Conservation (phyloP, 768 basidiomycete genomes). For the Vishniacozyma victoriae region DNA sequence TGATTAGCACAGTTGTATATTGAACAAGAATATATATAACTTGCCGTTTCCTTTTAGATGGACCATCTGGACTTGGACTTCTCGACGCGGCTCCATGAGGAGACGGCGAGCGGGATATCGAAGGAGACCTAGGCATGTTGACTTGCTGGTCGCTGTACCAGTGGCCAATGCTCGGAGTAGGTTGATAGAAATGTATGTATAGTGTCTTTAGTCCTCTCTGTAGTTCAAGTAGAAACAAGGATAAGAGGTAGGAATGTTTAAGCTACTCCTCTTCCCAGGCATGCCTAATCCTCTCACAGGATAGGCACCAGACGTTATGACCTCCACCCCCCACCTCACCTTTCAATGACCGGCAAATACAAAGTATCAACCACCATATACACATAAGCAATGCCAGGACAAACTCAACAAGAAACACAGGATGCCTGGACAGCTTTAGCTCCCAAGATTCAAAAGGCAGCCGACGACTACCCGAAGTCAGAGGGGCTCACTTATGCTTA, state of each 20-base stretch:
- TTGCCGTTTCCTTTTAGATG: conserved; percentile 27
- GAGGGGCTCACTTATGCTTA: conserved; percentile 66
- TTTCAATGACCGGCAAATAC: background rate
- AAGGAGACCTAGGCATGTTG: conserved; percentile 23
- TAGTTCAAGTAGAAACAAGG: too few relatives aligned
- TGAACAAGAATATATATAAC: background rate
- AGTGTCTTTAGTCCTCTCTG: too few relatives aligned
- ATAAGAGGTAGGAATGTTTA: too few relatives aligned
- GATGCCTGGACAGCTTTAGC: conserved; percentile 23
- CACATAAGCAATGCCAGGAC: conserved; percentile 7
- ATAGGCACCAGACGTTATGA: background rate
- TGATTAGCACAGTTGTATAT: conserved; percentile 1
- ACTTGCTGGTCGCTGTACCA: background rate
- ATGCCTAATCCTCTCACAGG: background rate
- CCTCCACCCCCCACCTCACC: background rate
- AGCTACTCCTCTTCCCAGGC: background rate
- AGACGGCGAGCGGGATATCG: conserved; percentile 13
- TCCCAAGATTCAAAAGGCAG: too few relatives aligned
- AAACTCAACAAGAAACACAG: conserved; percentile 29
- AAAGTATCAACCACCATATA: background rate
- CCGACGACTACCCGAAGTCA: conserved; percentile 61
- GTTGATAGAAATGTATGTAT: too few relatives aligned
- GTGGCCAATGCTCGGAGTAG: too few relatives aligned
- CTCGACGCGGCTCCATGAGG: conserved; percentile 6
- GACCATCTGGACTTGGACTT: conserved; percentile 16